Conservation (phyloP, 139 green algal species). For the Volvox africanus region DNA sequence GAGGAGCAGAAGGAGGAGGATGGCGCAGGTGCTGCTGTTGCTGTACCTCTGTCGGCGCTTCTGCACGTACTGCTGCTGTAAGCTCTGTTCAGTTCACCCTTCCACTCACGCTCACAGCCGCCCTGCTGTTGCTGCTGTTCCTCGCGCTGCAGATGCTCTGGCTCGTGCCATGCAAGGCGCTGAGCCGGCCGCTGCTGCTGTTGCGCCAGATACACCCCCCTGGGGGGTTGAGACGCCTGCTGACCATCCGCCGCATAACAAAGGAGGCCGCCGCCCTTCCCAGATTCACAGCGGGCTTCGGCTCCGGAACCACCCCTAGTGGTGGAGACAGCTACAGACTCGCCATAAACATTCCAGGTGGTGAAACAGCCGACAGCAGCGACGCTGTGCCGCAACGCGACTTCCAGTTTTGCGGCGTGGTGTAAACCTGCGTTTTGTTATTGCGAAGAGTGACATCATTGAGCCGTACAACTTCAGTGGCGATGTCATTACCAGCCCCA, state of each 20-base stretch:
- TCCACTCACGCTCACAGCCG: background rate
- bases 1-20: background rate
- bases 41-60: background rate
- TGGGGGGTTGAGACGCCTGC: too few relatives aligned
- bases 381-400: conserved; percentile 23
- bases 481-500: too few relatives aligned
- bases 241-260: background rate
- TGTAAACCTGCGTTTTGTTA: background rate
- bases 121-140: background rate
- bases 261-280: too few relatives aligned
- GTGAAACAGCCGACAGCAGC: conserved; percentile 25
- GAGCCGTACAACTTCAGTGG: too few relatives aligned
- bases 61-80: too few relatives aligned
- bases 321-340: background rate
- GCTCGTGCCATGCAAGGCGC: background rate
- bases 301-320: background rate
- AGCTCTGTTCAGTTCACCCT: too few relatives aligned
- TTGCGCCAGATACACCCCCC: too few relatives aligned
- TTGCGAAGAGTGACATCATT: too few relatives aligned
- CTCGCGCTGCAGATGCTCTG: background rate
- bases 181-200: background rate
- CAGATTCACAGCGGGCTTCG: too few relatives aligned
- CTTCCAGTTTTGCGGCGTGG: conserved; percentile 34
- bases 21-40: background rate
- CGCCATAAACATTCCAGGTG: conserved; percentile 36